Evolutionary conservation across 805 yeast genomes (phyloP).

Genomic region (Kuraishia floccosa): DNA sequence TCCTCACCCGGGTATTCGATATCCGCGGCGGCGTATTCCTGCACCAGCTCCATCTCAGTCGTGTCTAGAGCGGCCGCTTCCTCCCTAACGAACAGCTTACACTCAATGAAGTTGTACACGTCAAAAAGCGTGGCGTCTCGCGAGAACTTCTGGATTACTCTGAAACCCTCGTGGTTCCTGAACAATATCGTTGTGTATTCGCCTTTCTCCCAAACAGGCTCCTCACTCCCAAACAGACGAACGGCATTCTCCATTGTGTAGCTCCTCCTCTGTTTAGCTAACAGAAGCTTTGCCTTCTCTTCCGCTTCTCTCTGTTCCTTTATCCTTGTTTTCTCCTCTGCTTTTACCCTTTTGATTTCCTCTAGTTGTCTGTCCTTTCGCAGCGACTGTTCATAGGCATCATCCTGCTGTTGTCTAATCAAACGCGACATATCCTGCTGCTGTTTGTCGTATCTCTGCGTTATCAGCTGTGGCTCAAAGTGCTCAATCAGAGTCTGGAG

Average conservation of each 20-base stretch:
- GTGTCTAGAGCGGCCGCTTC: not conserved
- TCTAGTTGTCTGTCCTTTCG: constrained; percentile 44
- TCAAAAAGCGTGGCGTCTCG: constrained; percentile 28
- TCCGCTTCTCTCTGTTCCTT: constrained; percentile 8
- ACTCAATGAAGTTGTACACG: constrained; percentile 37
- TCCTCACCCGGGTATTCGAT: constrained; percentile 2
- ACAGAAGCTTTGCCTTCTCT: constrained; percentile 4
- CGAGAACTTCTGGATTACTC: constrained; percentile 32
- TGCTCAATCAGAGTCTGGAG: constrained; percentile 32
- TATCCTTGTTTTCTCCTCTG: constrained; percentile 11
- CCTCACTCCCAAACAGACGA: constrained; percentile 2
- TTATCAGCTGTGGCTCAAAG: constrained; percentile 49
- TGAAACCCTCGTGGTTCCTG: constrained; percentile 40
- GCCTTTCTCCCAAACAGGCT: constrained; percentile 12
- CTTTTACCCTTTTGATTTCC: constrained; percentile 23
- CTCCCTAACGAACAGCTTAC: constrained; percentile 17
- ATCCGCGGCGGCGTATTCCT: constrained; percentile 3
- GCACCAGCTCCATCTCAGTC: constrained; percentile 5
- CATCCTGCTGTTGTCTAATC: constrained; percentile 53
- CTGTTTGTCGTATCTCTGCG: constrained; percentile 48
- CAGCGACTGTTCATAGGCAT: constrained; percentile 52
- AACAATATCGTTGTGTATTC: constrained; percentile 34
- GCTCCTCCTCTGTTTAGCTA: constrained; percentile 8
- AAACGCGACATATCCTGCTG: constrained; percentile 48
- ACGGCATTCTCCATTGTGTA: constrained; percentile 11